A percentile compares a stretch with the other conserved stretches of the same genome.
These are phyloP conservation scores for Clonostachys chloroleuca DNA, from an alignment of 2,329 filamentous ascomycete species.

Conservation along the genomic window DNA sequence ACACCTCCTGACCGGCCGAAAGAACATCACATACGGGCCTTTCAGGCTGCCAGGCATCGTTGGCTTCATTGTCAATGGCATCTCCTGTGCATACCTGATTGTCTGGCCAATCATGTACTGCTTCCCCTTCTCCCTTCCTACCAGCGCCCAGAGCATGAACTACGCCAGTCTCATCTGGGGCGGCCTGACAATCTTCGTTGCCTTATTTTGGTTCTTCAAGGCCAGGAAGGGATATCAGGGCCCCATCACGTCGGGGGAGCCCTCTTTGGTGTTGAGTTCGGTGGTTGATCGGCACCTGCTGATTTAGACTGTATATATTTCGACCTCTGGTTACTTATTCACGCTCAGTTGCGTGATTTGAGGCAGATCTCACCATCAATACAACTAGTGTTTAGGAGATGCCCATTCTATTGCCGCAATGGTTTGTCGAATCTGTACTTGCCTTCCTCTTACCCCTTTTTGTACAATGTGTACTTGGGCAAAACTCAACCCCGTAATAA, in stretches of 20 bases:
- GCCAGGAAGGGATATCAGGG: constrained; percentile 10
- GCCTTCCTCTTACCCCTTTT: no score
- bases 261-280: no score
- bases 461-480: no score
- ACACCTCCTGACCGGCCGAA: constrained; percentile 37
- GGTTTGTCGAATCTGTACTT: no score
- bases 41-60: constrained; percentile 44
- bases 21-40: constrained; percentile 40
- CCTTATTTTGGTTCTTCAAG: constrained; percentile 32
- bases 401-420: no score
- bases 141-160: constrained; percentile 45
- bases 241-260: not conserved
- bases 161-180: constrained; percentile 40
- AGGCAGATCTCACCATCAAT: no score
- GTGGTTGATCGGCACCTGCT: no score
- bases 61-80: constrained; percentile 45
- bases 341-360: no score
- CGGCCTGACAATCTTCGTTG: constrained; percentile 29
- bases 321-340: no score
- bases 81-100: constrained; percentile 52
- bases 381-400: no score
- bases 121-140: constrained; percentile 46
- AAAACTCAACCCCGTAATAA: no score
- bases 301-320: no score
- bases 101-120: constrained; percentile 61